A percentile compares a stretch with the other conserved stretches of the same genome.
Conservation (phyloP, 768 basidiomycete genomes). For the Termitomyces sp. region DNA sequence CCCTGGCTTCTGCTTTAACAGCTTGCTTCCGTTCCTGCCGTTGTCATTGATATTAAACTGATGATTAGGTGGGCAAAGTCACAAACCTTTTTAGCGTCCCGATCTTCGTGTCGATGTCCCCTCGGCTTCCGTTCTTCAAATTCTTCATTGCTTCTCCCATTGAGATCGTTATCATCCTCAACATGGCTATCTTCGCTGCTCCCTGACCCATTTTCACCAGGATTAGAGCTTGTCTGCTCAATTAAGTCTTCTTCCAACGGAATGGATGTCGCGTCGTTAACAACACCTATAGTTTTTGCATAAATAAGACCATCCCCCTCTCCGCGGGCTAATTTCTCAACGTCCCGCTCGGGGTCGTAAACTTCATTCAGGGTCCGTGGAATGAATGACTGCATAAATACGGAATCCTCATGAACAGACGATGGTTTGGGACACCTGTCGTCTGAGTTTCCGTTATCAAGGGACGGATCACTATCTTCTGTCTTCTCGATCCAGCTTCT, state of each 20-base stretch:
- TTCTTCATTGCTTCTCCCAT: conserved; percentile 30
- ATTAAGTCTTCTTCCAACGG: conserved; percentile 1
- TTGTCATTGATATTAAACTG: conserved; percentile 3
- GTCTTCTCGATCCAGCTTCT: conserved; percentile 45
- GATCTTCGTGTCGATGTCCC: conserved; percentile 92
- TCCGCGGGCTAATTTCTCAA: conserved; percentile 67
- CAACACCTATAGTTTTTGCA: conserved; percentile 76
- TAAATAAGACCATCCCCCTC: conserved; percentile 79
- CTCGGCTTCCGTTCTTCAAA: conserved; percentile 57
- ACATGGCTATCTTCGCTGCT: conserved; percentile 21
- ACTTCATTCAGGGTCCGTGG: conserved; percentile 90
- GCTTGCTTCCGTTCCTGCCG: conserved; percentile 86
- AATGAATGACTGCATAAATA: conserved; percentile 90
- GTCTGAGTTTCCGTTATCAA: not conserved
- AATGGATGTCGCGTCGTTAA: conserved; percentile 3
- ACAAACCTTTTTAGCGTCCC: conserved; percentile 81
- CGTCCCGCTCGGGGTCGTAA: conserved; percentile 91
- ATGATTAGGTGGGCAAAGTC: not conserved
- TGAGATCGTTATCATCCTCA: conserved; percentile 29
- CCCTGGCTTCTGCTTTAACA: conserved; percentile 79
- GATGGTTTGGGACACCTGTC: conserved; percentile 2
- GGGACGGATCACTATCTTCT: conserved; percentile 1
- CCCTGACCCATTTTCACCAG: conserved; percentile 18
- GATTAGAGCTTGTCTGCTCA: conserved; percentile 4
- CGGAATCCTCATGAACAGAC: conserved; percentile 73